Percentiles rank a stretch among this genome's conserved stretches.
Evolutionary conservation across 192 early-diverging fungal genomes (phyloP).

Genomic region (Borealophlyctis nickersoniae): DNA sequence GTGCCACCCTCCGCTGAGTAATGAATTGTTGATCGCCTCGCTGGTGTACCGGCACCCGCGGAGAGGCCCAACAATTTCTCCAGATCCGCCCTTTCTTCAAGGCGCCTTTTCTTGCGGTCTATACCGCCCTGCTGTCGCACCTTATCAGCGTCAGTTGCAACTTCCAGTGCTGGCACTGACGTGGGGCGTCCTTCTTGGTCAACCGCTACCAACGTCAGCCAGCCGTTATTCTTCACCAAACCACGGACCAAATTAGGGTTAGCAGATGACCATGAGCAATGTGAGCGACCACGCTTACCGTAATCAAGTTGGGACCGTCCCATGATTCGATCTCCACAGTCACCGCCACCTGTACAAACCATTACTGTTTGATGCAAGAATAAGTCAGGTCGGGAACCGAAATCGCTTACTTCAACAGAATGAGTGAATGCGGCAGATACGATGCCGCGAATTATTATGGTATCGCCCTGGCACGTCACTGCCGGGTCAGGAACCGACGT

Average conservation of each 20-base stretch:
- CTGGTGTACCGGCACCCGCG: too few relatives aligned
- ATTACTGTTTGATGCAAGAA: too few relatives aligned
- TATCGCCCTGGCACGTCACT: background rate
- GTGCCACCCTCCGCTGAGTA: too few relatives aligned
- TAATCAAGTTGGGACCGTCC: background rate
- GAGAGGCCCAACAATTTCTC: too few relatives aligned
- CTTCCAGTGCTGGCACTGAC: too few relatives aligned
- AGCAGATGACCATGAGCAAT: background rate
- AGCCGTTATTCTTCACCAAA: conserved; percentile 25
- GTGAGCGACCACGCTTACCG: background rate
- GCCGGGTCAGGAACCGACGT: background rate
- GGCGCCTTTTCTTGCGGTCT: too few relatives aligned
- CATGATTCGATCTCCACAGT: background rate
- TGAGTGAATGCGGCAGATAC: background rate
- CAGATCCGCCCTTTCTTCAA: too few relatives aligned
- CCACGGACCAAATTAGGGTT: background rate
- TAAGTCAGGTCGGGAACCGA: too few relatives aligned
- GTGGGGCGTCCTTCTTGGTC: conserved; percentile 25
- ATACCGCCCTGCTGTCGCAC: too few relatives aligned
- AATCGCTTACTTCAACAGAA: too few relatives aligned
- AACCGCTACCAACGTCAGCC: conserved; percentile 22
- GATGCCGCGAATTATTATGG: background rate
- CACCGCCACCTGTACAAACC: background rate
- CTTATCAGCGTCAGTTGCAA: too few relatives aligned
- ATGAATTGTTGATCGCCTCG: too few relatives aligned